phyloP scores from a whole-genome alignment of 148 eudicot genomes.

The Camellia lanceoleosa region DNA sequence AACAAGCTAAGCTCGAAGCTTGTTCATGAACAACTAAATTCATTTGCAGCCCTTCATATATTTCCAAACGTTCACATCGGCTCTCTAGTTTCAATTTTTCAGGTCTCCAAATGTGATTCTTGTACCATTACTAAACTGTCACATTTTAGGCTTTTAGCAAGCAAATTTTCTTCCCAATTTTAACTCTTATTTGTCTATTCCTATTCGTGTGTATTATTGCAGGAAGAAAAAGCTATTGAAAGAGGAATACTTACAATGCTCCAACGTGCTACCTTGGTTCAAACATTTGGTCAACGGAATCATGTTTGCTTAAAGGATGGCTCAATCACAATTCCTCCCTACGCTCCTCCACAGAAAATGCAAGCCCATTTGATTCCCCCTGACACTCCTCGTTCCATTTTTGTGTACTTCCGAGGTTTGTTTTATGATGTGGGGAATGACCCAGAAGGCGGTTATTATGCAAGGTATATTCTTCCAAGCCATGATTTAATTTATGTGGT shows the following conservation, averaged over 20 bases:
- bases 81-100: conserved; percentile 2
- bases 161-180: background rate
- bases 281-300: conserved; percentile 93
- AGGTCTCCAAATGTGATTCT: background rate
- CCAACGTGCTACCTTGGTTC: conserved; percentile 90
- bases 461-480: conserved; percentile 54
- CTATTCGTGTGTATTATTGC: conserved; percentile 15
- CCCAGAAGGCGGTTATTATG: conserved; percentile 99
- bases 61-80: background rate
- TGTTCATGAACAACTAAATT: too few relatives aligned
- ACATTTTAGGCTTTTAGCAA: background rate
- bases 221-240: conserved; percentile 99
- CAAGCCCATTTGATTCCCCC: conserved; percentile 93
- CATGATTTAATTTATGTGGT: background rate
- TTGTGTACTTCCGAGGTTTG: conserved; percentile 95
- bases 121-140: background rate
- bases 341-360: conserved; percentile 99
- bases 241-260: conserved; percentile 91
- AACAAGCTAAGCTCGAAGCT: too few relatives aligned
- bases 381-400: conserved; percentile 85
- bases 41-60: background rate
- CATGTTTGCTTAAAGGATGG: conserved; percentile 97
- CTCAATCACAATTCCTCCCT: conserved; percentile 91
- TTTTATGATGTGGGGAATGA: conserved; percentile 98
- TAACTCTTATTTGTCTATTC: background rate